Evolutionary conservation across 164 flowering plant genomes (phyloP).

Genomic region (Stephania cephalantha): DNA sequence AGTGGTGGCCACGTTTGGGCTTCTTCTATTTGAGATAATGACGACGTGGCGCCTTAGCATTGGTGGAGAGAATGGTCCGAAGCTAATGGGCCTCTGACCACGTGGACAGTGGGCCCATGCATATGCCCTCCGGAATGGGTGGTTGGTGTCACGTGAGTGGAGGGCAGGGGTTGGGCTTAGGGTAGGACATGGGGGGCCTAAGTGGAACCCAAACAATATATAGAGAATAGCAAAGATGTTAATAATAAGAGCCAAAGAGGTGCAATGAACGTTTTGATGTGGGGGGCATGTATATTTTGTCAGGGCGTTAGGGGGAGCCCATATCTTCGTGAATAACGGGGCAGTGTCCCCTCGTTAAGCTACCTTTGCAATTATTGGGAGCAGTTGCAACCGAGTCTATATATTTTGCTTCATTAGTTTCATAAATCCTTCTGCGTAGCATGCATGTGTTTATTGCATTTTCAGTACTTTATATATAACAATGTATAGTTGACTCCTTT

Average conservation of each 20-base stretch:
- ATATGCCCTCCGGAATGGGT: neutral
- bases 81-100: neutral
- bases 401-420: neutral
- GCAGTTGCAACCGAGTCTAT: neutral
- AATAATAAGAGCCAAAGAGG: too few species aligned
- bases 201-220: too few species aligned
- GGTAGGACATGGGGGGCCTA: neutral
- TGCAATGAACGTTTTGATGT: neutral
- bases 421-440: too few species aligned
- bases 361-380: neutral
- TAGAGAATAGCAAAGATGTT: too few species aligned
- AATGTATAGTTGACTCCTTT: neutral
- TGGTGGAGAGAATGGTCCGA: neutral
- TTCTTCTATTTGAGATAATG: too few species aligned
- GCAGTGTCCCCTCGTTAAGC: neutral
- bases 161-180: neutral
- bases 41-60: neutral
- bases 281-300: neutral
- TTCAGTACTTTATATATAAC: neutral
- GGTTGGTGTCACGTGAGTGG: neutral
- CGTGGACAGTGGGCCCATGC: neutral
- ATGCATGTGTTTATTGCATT: too few species aligned
- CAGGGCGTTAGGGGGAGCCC: slow-evolving; percentile 3
- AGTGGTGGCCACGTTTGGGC: neutral
- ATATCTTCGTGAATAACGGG: slow-evolving; percentile 4